These are phyloP conservation scores for Artemisia tridentata DNA, from an alignment of 129 eudicot species.

Conservation along the genomic window DNA sequence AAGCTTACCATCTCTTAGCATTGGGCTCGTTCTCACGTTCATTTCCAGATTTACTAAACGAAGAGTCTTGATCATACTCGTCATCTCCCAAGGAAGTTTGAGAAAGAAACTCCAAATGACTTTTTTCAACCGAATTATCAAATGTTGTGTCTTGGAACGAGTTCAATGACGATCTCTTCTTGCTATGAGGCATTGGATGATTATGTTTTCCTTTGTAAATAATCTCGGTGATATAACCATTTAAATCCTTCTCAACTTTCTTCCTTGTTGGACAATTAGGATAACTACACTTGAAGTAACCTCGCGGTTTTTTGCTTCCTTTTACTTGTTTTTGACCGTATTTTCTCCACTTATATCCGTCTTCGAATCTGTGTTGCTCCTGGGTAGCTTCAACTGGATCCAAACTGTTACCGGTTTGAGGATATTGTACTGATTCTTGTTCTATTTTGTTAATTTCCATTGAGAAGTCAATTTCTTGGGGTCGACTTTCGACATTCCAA, in stretches of 20 bases:
- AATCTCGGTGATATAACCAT: slow-evolving; percentile 75
- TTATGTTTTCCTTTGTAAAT: slow-evolving; percentile 87
- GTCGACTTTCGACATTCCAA: slow-evolving; percentile 40
- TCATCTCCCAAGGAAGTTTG: slow-evolving; percentile 69
- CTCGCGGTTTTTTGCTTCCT: slow-evolving; percentile 84
- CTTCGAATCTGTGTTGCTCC: slow-evolving; percentile 65
- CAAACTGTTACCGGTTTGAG: slow-evolving; percentile 9
- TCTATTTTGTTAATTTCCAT: slow-evolving; percentile 23
- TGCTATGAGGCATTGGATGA: slow-evolving; percentile 83
- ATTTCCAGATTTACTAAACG: slow-evolving; percentile 55
- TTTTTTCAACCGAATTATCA: slow-evolving; percentile 29
- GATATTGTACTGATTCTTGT: slow-evolving; percentile 33
- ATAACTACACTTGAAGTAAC: slow-evolving; percentile 80
- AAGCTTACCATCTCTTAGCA: slow-evolving; percentile 77
- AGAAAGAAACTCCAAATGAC: slow-evolving; percentile 40
- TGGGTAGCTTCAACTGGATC: slow-evolving; percentile 48
- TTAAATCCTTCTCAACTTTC: slow-evolving; percentile 69
- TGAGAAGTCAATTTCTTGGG: slow-evolving; percentile 40
- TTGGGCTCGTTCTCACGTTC: slow-evolving; percentile 69
- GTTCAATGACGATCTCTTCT: slow-evolving; percentile 47
- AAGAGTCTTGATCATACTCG: slow-evolving; percentile 65
- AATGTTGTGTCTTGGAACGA: slow-evolving; percentile 33
- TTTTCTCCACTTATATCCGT: slow-evolving; percentile 95
- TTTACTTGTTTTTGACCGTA: slow-evolving; percentile 93
- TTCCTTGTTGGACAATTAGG: slow-evolving; percentile 75